Evolutionary conservation across 371 early-diverging fungal species (phyloP).

Genomic region (Mortierella sp.): DNA sequence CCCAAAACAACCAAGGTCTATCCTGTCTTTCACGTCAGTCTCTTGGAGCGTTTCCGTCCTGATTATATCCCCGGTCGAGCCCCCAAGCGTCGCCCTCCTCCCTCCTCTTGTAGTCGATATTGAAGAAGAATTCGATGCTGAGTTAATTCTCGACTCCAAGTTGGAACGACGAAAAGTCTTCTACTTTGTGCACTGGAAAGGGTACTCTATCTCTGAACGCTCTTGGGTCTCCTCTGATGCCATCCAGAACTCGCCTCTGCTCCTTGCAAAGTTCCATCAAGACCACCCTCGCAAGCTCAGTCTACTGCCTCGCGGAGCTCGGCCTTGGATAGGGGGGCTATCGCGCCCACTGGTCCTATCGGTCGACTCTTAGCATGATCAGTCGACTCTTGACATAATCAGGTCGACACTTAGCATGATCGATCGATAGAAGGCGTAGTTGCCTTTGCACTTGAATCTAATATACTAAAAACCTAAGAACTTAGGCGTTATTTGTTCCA

Average conservation of each 20-base stretch:
- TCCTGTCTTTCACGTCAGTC: not conserved
- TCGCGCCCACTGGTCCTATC: not conserved
- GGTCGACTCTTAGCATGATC: too few relatives aligned
- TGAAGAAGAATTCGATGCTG: not conserved
- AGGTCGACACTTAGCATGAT: too few relatives aligned
- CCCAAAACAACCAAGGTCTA: not conserved
- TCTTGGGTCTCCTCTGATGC: not conserved
- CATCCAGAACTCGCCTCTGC: not conserved
- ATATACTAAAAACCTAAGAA: too few relatives aligned
- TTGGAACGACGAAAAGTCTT: not conserved
- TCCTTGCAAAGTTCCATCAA: not conserved
- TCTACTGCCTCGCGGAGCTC: not conserved
- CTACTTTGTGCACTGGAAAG: not conserved
- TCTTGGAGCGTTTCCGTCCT: not conserved
- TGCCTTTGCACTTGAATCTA: too few relatives aligned
- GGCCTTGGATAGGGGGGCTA: not conserved
- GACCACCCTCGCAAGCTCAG: not conserved
- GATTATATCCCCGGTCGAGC: not conserved
- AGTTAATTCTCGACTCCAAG: not conserved
- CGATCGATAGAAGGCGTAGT: too few relatives aligned
- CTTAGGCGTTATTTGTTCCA: too few relatives aligned
- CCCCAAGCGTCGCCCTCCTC: not conserved
- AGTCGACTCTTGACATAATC: too few relatives aligned
- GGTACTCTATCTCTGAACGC: not conserved
- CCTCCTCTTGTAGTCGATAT: not conserved